Conservation (phyloP, 768 basidiomycete species). For the Piloderma croceum region DNA sequence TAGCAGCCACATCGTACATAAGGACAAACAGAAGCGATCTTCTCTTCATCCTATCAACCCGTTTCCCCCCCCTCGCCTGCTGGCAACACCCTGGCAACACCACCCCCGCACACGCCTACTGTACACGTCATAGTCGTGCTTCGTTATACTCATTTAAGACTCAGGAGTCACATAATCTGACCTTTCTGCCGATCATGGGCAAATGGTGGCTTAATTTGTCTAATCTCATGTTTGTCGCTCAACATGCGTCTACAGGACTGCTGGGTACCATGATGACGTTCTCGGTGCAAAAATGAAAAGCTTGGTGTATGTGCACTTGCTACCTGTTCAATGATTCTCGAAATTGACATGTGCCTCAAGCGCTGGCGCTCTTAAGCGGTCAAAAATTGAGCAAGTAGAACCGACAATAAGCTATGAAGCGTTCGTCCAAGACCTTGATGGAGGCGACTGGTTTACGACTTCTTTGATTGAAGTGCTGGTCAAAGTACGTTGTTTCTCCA, state of each 20-base stretch:
- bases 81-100: too few relatives aligned
- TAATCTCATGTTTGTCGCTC: constrained; percentile 8
- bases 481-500: constrained; percentile 46
- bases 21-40: too few relatives aligned
- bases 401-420: constrained; percentile 65
- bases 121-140: too few relatives aligned
- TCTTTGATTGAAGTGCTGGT: constrained; percentile 71
- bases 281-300: constrained; percentile 69
- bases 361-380: constrained; percentile 66
- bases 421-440: constrained; percentile 73
- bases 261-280: constrained; percentile 67
- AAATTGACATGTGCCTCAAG: constrained; percentile 29
- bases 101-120: too few relatives aligned
- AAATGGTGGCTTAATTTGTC: constrained; percentile 49
- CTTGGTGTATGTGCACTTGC: constrained; percentile 56
- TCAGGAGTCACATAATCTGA: too few relatives aligned
- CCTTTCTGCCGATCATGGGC: too few relatives aligned
- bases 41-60: too few relatives aligned
- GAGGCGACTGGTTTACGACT: constrained; percentile 76
- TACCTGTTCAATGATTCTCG: constrained; percentile 1
- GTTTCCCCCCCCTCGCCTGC: too few relatives aligned
- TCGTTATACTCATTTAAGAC: too few relatives aligned
- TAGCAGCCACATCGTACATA: too few relatives aligned
- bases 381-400: constrained; percentile 58
- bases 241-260: constrained; percentile 45